Conservation (phyloP, 345 rosid species). For the Citrus sinensis region DVS_A1.0 CM039167.1:5237001-5237500, state of each 20-base stretch:
- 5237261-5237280: no score
- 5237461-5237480: no score
- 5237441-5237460: slow-evolving; percentile 21
- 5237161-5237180: slow-evolving; percentile 50
- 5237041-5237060: no score
- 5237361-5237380: slow-evolving; percentile 39
- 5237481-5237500: no score
- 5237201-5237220: slow-evolving; percentile 89
- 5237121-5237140: slow-evolving; percentile 71
- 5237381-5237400: slow-evolving; percentile 38
- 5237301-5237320: no score
- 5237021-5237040: not conserved
- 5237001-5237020: slow-evolving; percentile 23
- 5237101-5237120: slow-evolving; percentile 65
- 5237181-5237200: slow-evolving; percentile 35
- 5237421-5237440: slow-evolving; percentile 44
- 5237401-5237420: slow-evolving; percentile 73
- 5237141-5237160: slow-evolving; percentile 39
- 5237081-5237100: no score
- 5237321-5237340: slow-evolving; percentile 20
- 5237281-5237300: not conserved
- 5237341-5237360: slow-evolving; percentile 28
- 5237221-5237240: slow-evolving; percentile 37
- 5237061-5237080: no score
- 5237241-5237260: no score